A percentile compares a stretch with the other conserved stretches of the same genome.
Evolutionary conservation across 2,329 filamentous ascomycete genomes (phyloP).

Genomic region (Dothidotthia symphoricarpi): DNA sequence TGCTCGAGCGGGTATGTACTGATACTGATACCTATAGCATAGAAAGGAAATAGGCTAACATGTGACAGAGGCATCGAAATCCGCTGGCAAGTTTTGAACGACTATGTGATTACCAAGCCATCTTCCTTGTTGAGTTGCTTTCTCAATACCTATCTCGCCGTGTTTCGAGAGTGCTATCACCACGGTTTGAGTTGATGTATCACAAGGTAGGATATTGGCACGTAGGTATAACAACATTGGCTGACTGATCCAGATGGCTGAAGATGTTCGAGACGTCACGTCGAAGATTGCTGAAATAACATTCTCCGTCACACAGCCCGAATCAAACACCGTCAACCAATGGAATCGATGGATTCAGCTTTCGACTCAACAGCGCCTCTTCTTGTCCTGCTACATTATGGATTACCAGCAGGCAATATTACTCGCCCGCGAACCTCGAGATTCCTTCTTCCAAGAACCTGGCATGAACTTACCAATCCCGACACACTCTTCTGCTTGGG

Average conservation of each 20-base stretch:
- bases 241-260: conserved; percentile 23
- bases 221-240: not conserved
- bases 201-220: conserved; percentile 23
- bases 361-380: conserved; percentile 37
- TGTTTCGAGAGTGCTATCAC: conserved; percentile 37
- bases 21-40: not conserved
- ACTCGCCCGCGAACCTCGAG: conserved; percentile 25
- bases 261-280: conserved; percentile 17
- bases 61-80: conserved; percentile 27
- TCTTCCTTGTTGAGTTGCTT: conserved; percentile 46
- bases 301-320: conserved; percentile 14
- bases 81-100: conserved; percentile 27
- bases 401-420: conserved; percentile 42
- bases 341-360: conserved; percentile 39
- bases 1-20: conserved; percentile 40
- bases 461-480: conserved; percentile 43
- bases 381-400: conserved; percentile 45
- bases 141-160: conserved; percentile 45
- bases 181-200: conserved; percentile 42
- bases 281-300: conserved; percentile 18
- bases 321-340: conserved; percentile 21
- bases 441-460: conserved; percentile 17
- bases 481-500: conserved; percentile 38
- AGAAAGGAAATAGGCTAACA: conserved; percentile 13
- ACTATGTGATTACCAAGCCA: conserved; percentile 46